Percentiles rank a stretch among this genome's conserved stretches.
These are phyloP conservation scores for Fusarium sp. DNA, from an alignment of 2,329 filamentous ascomycete species.

Conservation along the genomic window DNA sequence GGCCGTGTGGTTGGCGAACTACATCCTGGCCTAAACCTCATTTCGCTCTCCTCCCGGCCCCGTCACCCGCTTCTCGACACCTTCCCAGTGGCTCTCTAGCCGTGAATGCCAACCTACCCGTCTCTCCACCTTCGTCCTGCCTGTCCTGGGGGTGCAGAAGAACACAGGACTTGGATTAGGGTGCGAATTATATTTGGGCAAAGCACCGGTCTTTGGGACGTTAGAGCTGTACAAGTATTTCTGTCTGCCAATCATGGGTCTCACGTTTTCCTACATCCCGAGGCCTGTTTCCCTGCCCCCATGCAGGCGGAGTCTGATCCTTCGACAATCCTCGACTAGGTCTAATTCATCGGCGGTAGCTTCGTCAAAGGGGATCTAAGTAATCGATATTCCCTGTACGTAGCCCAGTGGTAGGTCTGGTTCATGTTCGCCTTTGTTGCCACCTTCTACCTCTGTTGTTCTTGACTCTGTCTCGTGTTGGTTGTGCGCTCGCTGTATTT, in stretches of 20 bases:
- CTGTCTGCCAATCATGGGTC: too few relatives aligned
- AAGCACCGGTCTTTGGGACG: too few relatives aligned
- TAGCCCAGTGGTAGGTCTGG: conserved; percentile 19
- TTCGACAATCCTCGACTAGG: conserved; percentile 41
- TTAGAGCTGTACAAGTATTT: too few relatives aligned
- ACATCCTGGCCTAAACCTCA: conserved; percentile 40
- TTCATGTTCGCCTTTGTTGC: conserved; percentile 35
- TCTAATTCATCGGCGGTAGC: conserved; percentile 42
- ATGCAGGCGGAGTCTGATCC: conserved; percentile 44
- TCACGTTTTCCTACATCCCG: too few relatives aligned
- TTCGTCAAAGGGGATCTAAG: conserved; percentile 41
- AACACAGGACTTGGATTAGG: too few relatives aligned
- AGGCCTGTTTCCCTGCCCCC: conserved; percentile 28
- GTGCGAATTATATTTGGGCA: too few relatives aligned
- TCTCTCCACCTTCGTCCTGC: conserved; percentile 38
- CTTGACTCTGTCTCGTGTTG: conserved; percentile 24
- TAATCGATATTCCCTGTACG: conserved; percentile 36
- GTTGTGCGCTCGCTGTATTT: conserved; percentile 33
- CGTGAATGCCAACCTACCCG: conserved; percentile 38
- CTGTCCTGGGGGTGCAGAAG: conserved; percentile 6
- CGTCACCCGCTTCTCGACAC: conserved; percentile 44
- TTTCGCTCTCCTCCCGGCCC: conserved; percentile 45
- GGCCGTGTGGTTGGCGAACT: conserved; percentile 42
- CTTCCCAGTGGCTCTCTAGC: conserved; percentile 39
- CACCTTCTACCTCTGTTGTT: conserved; percentile 34